Evolutionary conservation across 306 rosid genomes (phyloP).

Genomic region (Sphenostylis stenocarpa): DNA sequence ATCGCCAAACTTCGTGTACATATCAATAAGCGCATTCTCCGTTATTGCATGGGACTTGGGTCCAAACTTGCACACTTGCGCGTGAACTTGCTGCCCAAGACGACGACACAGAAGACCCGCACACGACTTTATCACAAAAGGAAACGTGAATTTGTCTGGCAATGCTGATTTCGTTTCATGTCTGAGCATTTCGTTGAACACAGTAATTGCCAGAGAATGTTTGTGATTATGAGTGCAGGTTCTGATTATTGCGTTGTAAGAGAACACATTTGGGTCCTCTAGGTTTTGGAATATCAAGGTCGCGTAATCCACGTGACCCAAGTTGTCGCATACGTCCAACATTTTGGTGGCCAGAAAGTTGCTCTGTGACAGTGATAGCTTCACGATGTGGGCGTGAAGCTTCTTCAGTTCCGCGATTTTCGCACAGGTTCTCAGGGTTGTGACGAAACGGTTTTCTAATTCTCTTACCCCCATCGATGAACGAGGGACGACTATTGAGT

Average conservation of each 20-base stretch:
- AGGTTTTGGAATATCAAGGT: conserved; percentile 55
- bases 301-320: conserved; percentile 48
- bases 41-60: conserved; percentile 41
- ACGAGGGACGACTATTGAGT: conserved; percentile 36
- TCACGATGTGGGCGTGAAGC: conserved; percentile 56
- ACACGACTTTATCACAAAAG: conserved; percentile 67
- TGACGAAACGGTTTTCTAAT: conserved; percentile 54
- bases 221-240: conserved; percentile 48
- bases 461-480: conserved; percentile 54
- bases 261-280: conserved; percentile 51
- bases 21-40: conserved; percentile 62
- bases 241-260: conserved; percentile 68
- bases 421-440: conserved; percentile 47
- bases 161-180: conserved; percentile 4
- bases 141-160: conserved; percentile 71
- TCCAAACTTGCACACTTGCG: conserved; percentile 62
- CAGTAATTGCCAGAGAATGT: conserved; percentile 35
- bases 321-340: conserved; percentile 58
- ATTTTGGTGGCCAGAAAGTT: conserved; percentile 70
- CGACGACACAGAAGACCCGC: conserved; percentile 42
- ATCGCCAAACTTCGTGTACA: conserved; percentile 62
- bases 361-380: conserved; percentile 63
- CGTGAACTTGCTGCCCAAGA: conserved; percentile 71
- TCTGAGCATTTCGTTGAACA: conserved; percentile 59
- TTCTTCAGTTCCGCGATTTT: conserved; percentile 42